Evolutionary conservation across 176 grass and related monocot species (phyloP).

Genomic region (Pharus latifolius): DNA sequence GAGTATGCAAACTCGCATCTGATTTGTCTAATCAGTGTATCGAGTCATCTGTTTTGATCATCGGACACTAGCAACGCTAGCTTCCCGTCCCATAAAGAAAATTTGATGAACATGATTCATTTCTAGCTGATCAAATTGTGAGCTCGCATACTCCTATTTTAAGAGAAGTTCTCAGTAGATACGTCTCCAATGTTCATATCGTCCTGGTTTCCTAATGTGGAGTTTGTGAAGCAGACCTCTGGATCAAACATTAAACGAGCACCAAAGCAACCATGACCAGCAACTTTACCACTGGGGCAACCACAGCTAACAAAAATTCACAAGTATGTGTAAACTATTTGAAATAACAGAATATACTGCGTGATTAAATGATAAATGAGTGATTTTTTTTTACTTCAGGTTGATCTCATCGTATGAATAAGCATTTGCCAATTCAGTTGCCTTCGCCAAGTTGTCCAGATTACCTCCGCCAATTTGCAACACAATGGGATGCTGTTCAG

Average conservation of each 20-base stretch:
- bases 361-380: background rate
- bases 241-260: slow-evolving; percentile 87
- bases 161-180: too few relatives aligned
- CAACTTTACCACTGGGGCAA: slow-evolving; percentile 87
- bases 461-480: slow-evolving; percentile 95
- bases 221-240: slow-evolving; percentile 54
- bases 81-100: too few relatives aligned
- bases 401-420: slow-evolving; percentile 94
- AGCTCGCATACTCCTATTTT: too few relatives aligned
- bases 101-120: too few relatives aligned
- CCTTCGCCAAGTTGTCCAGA: slow-evolving; percentile 76
- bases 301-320: slow-evolving; percentile 64
- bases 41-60: too few relatives aligned
- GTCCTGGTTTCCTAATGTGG: background rate
- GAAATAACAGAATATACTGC: background rate
- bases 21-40: too few relatives aligned
- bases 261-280: slow-evolving; percentile 93
- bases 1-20: too few relatives aligned
- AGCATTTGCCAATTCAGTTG: slow-evolving; percentile 74
- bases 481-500: slow-evolving; percentile 84
- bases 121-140: too few relatives aligned
- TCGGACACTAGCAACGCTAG: too few relatives aligned
- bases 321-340: background rate
- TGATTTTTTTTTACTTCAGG: slow-evolving; percentile 50
- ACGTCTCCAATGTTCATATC: too few relatives aligned